These are phyloP conservation scores for Aspergillus egyptiacus DNA, from an alignment of 495 filamentous ascomycete genomes.

Conservation along the genomic window DNA sequence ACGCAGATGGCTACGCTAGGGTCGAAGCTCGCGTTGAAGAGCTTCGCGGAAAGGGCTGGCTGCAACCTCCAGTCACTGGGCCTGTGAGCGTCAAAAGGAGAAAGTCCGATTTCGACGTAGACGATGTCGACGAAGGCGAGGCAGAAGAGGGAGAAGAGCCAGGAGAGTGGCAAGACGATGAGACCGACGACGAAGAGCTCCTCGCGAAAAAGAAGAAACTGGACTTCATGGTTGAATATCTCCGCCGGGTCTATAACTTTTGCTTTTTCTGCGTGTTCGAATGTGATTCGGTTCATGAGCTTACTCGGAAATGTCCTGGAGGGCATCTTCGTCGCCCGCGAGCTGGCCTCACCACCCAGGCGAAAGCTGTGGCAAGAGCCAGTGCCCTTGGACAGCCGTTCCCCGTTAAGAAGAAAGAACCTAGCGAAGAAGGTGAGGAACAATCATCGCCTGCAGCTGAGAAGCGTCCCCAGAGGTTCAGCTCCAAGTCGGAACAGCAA, in stretches of 20 bases:
- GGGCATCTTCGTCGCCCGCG: constrained; percentile 90
- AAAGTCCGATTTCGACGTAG: constrained; percentile 55
- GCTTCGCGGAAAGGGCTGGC: constrained; percentile 61
- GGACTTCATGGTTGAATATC: constrained; percentile 91
- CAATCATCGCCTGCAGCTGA: constrained; percentile 55
- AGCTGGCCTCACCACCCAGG: constrained; percentile 69
- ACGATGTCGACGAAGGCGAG: constrained; percentile 65
- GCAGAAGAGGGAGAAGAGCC: constrained; percentile 65
- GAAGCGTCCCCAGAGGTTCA: constrained; percentile 59
- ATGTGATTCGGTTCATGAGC: constrained; percentile 91
- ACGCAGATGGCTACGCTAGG: constrained; percentile 62
- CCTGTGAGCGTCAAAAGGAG: constrained; percentile 53
- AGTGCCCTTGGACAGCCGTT: constrained; percentile 75
- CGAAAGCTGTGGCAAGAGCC: constrained; percentile 78
- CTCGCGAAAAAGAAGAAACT: constrained; percentile 91
- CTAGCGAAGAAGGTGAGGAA: constrained; percentile 58
- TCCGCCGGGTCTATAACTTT: constrained; percentile 94
- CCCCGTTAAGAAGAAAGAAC: constrained; percentile 69
- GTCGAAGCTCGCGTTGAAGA: constrained; percentile 85
- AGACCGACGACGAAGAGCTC: constrained; percentile 84
- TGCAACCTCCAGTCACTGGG: constrained; percentile 61
- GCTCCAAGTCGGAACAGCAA: constrained; percentile 78
- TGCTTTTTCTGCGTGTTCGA: constrained; percentile 99
- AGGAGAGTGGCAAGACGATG: constrained; percentile 74
- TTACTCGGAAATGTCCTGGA: constrained; percentile 91